Conservation (phyloP, 352 stramenopile genomes). For the Stephanocyclus meneghinianus region DNA sequence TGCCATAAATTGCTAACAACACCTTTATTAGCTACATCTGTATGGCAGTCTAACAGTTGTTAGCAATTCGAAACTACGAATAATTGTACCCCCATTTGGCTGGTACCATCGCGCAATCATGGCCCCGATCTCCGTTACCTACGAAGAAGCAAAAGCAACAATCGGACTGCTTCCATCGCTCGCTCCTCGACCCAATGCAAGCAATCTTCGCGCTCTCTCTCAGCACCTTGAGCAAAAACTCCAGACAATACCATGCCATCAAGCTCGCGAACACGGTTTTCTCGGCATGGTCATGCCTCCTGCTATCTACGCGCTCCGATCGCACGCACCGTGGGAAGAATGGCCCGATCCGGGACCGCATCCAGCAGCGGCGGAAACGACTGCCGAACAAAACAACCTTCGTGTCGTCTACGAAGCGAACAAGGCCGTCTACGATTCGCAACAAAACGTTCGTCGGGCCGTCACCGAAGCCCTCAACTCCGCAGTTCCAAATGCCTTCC, state of each 20-base stretch:
- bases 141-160: neutral
- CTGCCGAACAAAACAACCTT: slow-evolving; percentile 5
- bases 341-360: slow-evolving; percentile 10
- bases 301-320: slow-evolving; percentile 1
- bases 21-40: slow-evolving; percentile 10
- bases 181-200: neutral
- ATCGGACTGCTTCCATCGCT: neutral
- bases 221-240: slow-evolving; percentile 13
- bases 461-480: slow-evolving; percentile 14
- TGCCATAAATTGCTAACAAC: too few species aligned
- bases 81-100: neutral
- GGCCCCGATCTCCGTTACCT: neutral
- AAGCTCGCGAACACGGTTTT: slow-evolving; percentile 5
- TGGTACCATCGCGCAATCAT: slow-evolving; percentile 1
- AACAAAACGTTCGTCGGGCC: neutral
- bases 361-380: neutral
- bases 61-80: slow-evolving; percentile 1
- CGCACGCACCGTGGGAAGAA: neutral
- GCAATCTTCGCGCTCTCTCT: slow-evolving; percentile 11
- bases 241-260: slow-evolving; percentile 6
- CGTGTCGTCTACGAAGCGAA: slow-evolving; percentile 10
- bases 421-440: neutral
- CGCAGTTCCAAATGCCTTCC: slow-evolving; percentile 9
- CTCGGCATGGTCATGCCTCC: slow-evolving; percentile 2
- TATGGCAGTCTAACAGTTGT: slow-evolving; percentile 29